Percentiles rank a stretch among this genome's conserved stretches.
phyloP scores from a whole-genome alignment of 2,329 filamentous ascomycete genomes.

The Ilyonectria mors-panacis region DNA sequence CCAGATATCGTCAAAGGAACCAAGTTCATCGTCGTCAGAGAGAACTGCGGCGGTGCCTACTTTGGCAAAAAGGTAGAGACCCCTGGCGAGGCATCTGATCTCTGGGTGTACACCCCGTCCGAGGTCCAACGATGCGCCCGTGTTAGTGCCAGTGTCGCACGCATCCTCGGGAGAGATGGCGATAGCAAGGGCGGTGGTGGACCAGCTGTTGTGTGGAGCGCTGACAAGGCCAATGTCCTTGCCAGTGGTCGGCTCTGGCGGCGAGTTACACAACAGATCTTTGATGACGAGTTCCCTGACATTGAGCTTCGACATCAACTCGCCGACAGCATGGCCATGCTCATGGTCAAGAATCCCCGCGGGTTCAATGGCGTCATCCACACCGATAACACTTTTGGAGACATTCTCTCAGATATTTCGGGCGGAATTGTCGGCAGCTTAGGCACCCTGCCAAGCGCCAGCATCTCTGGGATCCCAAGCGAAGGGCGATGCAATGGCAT shows the following conservation, averaged over 20 bases:
- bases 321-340: constrained; percentile 63
- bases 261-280: constrained; percentile 57
- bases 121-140: constrained; percentile 65
- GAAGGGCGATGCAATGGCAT: constrained; percentile 73
- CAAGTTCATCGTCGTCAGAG: constrained; percentile 64
- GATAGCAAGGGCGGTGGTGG: constrained; percentile 47
- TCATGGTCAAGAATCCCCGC: constrained; percentile 63
- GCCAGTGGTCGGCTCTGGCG: constrained; percentile 66
- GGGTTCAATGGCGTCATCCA: constrained; percentile 63
- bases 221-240: constrained; percentile 69
- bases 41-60: constrained; percentile 67
- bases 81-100: constrained; percentile 60
- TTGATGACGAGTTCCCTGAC: constrained; percentile 60
- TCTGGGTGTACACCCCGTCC: constrained; percentile 61
- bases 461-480: constrained; percentile 59
- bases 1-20: constrained; percentile 60
- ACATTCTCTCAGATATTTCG: constrained; percentile 62
- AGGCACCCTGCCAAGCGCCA: constrained; percentile 62
- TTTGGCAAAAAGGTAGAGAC: constrained; percentile 64
- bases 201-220: constrained; percentile 61
- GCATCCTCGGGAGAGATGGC: constrained; percentile 46
- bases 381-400: constrained; percentile 64
- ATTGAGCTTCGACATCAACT: constrained; percentile 62
- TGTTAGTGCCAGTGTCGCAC: constrained; percentile 62
- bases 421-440: constrained; percentile 63